Conservation (phyloP, 805 yeast genomes). For the Yarrowia sp. region DNA sequence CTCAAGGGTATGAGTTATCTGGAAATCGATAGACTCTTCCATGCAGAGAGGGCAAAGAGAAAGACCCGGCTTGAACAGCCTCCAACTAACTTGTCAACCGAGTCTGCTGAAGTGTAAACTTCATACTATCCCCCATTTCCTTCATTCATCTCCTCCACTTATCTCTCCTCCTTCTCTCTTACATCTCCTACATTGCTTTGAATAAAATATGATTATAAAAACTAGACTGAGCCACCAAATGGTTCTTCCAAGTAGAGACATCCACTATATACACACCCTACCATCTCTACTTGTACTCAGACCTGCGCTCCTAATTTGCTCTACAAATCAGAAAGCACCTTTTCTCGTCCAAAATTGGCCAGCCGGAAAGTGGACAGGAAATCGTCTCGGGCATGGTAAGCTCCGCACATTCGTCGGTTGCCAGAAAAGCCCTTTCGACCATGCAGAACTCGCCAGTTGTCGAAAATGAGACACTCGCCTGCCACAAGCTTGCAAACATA, state of each 20-base stretch:
- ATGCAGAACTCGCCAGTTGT: conserved; percentile 71
- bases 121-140: too few species aligned
- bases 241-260: too few species aligned
- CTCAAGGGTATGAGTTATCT: neutral
- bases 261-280: too few species aligned
- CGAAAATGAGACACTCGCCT: conserved; percentile 64
- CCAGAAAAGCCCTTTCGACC: conserved; percentile 66
- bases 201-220: too few species aligned
- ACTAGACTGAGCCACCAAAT: too few species aligned
- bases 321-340: conserved; percentile 39
- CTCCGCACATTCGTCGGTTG: conserved; percentile 67
- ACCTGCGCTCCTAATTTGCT: too few species aligned
- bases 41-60: neutral
- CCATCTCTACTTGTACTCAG: too few species aligned
- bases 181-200: too few species aligned
- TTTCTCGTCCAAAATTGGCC: conserved; percentile 48
- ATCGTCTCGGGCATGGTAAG: conserved; percentile 66
- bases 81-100: too few species aligned
- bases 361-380: conserved; percentile 49
- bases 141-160: too few species aligned
- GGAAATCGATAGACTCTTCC: neutral
- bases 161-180: too few species aligned
- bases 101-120: too few species aligned
- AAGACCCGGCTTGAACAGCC: neutral
- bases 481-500: conserved; percentile 55